Evolutionary conservation across 371 early-diverging fungal species (phyloP).

Genomic region (Homolaphlyctis polyrhiza): DNA sequence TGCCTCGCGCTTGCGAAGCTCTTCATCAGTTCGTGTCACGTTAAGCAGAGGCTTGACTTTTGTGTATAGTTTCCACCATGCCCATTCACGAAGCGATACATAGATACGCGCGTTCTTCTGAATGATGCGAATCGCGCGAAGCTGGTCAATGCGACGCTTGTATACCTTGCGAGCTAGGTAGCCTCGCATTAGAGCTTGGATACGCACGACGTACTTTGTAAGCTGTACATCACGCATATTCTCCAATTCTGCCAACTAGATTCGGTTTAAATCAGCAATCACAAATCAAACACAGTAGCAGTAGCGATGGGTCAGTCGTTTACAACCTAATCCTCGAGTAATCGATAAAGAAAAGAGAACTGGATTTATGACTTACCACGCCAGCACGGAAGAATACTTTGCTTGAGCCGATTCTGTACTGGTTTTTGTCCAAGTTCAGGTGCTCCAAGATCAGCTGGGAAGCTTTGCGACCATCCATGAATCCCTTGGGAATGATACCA

Average conservation of each 20-base stretch:
- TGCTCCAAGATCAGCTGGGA: slow-evolving; percentile 70
- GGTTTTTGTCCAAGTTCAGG: slow-evolving; percentile 64
- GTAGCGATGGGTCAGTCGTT: no score
- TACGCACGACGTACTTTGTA: slow-evolving; percentile 68
- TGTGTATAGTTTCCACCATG: slow-evolving; percentile 95
- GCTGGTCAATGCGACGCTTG: slow-evolving; percentile 67
- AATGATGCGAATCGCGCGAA: slow-evolving; percentile 82
- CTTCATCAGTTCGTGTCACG: slow-evolving; percentile 74
- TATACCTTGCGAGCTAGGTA: slow-evolving; percentile 71
- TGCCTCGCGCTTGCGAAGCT: slow-evolving; percentile 63
- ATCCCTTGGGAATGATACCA: slow-evolving; percentile 69
- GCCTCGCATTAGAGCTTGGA: slow-evolving; percentile 89
- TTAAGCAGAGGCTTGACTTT: slow-evolving; percentile 96
- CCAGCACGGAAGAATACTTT: slow-evolving; percentile 99
- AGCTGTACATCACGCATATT: slow-evolving; percentile 86
- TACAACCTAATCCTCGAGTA: no score
- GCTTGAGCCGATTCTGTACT: slow-evolving; percentile 89
- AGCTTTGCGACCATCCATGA: slow-evolving; percentile 83
- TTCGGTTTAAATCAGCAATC: no score
- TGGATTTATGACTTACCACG: slow-evolving; percentile 75
- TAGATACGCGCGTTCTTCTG: slow-evolving; percentile 89
- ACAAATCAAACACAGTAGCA: no score
- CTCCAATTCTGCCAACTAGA: slow-evolving; percentile 89
- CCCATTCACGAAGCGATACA: slow-evolving; percentile 84
- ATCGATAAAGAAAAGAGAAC: no score